A percentile compares a stretch with the other conserved stretches of the same genome.
Evolutionary conservation across 2,329 filamentous ascomycete species (phyloP).

Genomic region (Akanthomyces lecanii): DNA sequence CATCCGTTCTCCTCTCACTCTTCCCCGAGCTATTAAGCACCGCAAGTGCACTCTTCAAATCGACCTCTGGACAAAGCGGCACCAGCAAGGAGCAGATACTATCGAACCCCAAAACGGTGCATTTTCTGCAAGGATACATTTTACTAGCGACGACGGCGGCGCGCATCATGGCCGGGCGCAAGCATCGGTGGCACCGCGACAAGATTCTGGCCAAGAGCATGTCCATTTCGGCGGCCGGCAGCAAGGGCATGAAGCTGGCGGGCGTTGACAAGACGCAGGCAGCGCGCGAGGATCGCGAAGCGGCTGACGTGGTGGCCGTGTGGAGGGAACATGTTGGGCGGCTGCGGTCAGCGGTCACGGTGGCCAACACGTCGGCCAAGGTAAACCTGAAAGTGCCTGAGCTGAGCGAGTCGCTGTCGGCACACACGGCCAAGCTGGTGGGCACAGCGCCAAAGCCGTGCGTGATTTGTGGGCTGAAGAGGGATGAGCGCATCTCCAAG

Average conservation of each 20-base stretch:
- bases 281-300: slow-evolving; percentile 81
- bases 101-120: slow-evolving; percentile 55
- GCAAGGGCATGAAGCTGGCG: slow-evolving; percentile 86
- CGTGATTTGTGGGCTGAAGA: slow-evolving; percentile 79
- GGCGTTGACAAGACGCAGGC: slow-evolving; percentile 79
- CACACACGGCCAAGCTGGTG: slow-evolving; percentile 67
- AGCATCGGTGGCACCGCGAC: slow-evolving; percentile 87
- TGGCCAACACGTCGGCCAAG: slow-evolving; percentile 57
- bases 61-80: slow-evolving; percentile 54
- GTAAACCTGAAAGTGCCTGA: slow-evolving; percentile 61
- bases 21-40: slow-evolving; percentile 68
- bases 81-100: slow-evolving; percentile 60
- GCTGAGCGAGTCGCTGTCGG: slow-evolving; percentile 62
- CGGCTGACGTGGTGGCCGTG: slow-evolving; percentile 66
- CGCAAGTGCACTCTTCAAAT: slow-evolving; percentile 63
- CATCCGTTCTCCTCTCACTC: slow-evolving; percentile 72
- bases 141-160: slow-evolving; percentile 63
- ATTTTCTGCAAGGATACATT: slow-evolving; percentile 63
- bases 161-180: slow-evolving; percentile 80
- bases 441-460: slow-evolving; percentile 71
- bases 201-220: slow-evolving; percentile 79
- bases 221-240: slow-evolving; percentile 73
- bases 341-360: slow-evolving; percentile 67
- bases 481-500: slow-evolving; percentile 75
- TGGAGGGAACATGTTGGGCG: slow-evolving; percentile 76